Evolutionary conservation across 371 early-diverging fungal genomes (phyloP).

Genomic region (Furculomyces boomerangus): DNA sequence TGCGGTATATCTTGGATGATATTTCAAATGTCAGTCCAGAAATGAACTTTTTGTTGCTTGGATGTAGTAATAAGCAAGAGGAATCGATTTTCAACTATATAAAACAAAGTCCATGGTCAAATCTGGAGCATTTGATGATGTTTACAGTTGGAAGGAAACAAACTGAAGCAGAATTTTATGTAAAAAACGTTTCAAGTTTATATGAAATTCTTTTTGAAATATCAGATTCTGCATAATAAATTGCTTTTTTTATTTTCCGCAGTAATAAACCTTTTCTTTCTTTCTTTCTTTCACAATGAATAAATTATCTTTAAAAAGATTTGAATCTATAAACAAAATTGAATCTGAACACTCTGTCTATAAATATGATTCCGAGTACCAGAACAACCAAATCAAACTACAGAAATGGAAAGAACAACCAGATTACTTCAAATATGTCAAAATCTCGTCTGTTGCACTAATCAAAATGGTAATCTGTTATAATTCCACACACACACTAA

Average conservation of each 20-base stretch:
- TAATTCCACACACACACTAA: not conserved
- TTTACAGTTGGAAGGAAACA: slow-evolving; percentile 91
- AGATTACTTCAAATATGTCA: slow-evolving; percentile 72
- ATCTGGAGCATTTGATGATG: slow-evolving; percentile 37
- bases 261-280: not conserved
- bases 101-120: slow-evolving; percentile 23
- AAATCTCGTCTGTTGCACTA: slow-evolving; percentile 85
- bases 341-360: too few species aligned
- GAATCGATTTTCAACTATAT: slow-evolving; percentile 69
- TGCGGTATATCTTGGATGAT: slow-evolving; percentile 73
- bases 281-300: too few species aligned
- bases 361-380: not conserved
- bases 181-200: slow-evolving; percentile 22
- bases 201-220: not conserved
- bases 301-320: too few species aligned
- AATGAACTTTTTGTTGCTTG: slow-evolving; percentile 56
- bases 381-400: not conserved
- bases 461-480: slow-evolving; percentile 74
- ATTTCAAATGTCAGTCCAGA: slow-evolving; percentile 5
- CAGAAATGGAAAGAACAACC: slow-evolving; percentile 16
- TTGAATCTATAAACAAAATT: too few species aligned
- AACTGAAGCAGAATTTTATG: slow-evolving; percentile 77
- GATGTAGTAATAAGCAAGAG: slow-evolving; percentile 90
- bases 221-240: not conserved
- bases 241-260: not conserved